Conservation (phyloP, 331 rosid species). For the Cydonia oblonga region DNA sequence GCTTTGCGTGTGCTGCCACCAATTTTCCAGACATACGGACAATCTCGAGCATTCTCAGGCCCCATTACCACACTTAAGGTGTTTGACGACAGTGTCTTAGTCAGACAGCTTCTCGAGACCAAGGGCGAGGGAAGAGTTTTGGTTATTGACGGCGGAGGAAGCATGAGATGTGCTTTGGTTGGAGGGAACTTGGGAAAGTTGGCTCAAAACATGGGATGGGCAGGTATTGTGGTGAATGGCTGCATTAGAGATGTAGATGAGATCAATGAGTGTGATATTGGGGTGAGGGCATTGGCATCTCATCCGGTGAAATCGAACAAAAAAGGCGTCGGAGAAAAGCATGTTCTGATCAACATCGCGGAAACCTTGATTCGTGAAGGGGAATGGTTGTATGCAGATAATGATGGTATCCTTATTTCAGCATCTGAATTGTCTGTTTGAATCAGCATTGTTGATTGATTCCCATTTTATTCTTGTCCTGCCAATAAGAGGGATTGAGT, state of each 20-base stretch:
- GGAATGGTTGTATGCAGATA: conserved; percentile 73
- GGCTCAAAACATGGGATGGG: conserved; percentile 63
- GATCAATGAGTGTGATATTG: conserved; percentile 52
- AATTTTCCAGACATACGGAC: conserved; percentile 19
- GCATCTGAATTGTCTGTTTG: conserved; percentile 46
- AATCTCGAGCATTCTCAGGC: conserved; percentile 20
- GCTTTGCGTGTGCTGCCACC: conserved; percentile 32
- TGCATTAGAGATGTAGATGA: conserved; percentile 80
- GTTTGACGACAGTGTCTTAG: conserved; percentile 29
- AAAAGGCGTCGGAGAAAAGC: conserved; percentile 45
- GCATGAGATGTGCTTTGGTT: conserved; percentile 27
- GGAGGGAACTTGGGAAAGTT: conserved; percentile 36
- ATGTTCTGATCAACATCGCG: conserved; percentile 38
- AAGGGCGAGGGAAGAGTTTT: conserved; percentile 32
- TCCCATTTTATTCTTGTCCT: background rate
- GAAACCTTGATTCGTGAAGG: conserved; percentile 54
- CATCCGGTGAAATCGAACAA: conserved; percentile 50
- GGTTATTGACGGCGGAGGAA: conserved; percentile 31
- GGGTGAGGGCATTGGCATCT: conserved; percentile 61
- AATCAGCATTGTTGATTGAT: background rate
- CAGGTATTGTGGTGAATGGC: conserved; percentile 59
- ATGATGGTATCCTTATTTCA: conserved; percentile 50
- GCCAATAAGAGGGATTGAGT: background rate
- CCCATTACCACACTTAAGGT: conserved; percentile 23
- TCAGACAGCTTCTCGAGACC: conserved; percentile 23